These are phyloP conservation scores for Heracleum sosnowskyi DNA, from an alignment of 129 eudicot species.

Conservation along the genomic window DNA sequence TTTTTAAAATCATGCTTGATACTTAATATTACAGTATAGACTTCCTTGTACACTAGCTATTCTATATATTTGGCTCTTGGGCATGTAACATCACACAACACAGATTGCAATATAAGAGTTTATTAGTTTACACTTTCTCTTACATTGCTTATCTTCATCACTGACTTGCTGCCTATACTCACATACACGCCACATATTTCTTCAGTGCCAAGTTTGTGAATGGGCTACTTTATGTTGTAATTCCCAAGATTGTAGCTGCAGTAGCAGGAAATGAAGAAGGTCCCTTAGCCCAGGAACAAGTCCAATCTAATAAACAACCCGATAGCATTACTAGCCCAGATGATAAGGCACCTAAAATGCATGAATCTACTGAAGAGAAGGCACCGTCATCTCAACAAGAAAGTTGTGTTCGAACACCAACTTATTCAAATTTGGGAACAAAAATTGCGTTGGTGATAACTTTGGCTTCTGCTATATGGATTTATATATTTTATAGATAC, in stretches of 20 bases:
- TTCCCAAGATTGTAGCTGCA: slow-evolving; percentile 36
- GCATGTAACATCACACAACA: too few species aligned
- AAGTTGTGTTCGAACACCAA: slow-evolving; percentile 12
- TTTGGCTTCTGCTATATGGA: slow-evolving; percentile 28
- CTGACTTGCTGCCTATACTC: too few species aligned
- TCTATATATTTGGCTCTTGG: too few species aligned
- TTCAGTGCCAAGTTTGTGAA: slow-evolving; percentile 59
- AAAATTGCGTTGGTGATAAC: slow-evolving; percentile 26
- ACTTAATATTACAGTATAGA: too few species aligned
- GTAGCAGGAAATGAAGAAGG: slow-evolving; percentile 2
- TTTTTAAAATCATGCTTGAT: too few species aligned
- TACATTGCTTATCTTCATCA: too few species aligned
- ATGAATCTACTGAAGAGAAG: not conserved
- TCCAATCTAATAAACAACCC: not conserved
- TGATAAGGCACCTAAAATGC: not conserved
- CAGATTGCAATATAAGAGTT: too few species aligned
- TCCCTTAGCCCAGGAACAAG: not conserved
- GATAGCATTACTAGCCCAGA: slow-evolving; percentile 3
- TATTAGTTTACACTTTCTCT: too few species aligned
- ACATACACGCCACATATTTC: too few species aligned
- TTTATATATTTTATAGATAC: slow-evolving; percentile 28
- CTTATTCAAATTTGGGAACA: slow-evolving; percentile 17
- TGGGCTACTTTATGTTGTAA: slow-evolving; percentile 43
- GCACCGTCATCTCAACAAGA: not conserved
- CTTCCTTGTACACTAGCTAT: too few species aligned